Base-by-base conservation (phyloP, 2,329 filamentous ascomycete species). In the Aureobasidium sp. region DNA sequence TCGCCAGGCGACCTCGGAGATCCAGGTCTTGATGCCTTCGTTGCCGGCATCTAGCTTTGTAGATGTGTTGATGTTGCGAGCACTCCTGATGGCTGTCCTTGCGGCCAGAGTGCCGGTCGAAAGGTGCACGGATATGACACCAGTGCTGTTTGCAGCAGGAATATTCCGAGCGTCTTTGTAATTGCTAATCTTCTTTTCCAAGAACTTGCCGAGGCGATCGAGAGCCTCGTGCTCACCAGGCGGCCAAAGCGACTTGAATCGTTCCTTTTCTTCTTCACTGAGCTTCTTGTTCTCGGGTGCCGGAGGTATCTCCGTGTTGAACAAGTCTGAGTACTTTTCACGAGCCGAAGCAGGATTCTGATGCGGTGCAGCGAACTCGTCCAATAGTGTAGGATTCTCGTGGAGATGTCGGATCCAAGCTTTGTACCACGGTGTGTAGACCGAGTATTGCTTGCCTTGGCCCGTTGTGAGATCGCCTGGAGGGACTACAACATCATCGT, bases 401-500 rank as follows among this genome's bases (percentile, higher is more conserved):
- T 92, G 86, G 5, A 96, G 69, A 67, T 92, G 83, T 4, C 83
- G 82, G 25, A 91, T 75, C 91, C 91, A 96, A 0, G 87, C 70
- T 17, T 86, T 81, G 71, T 83, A 93, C 90, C 91, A 96, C 0
- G 91, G 92, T 2, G 81, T 85, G 68, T 94, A 96, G 0, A 96
- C 90, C 0, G 89, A 84, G 68, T 94, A 95, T 68, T 93, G 90
- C 61, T 84, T 90, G 1, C 91, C 90, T 2, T 80, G 75, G 3
- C 89, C 87, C 5, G 81, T 90, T 20, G 76, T 75, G 41, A 96
- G 74, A 41, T 78, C 76, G 0, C 90, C 90, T 0, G 92, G 91
- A 0, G 85, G 81, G 0, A 96, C 90, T 0, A 95, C 84, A 66
- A 91, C 94, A 5, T 88, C 90, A 73, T 96, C 92, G 64, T 92